These are phyloP conservation scores for Candida albicans DNA, from an alignment of 1,139 yeast species.

Conservation along the genomic window DNA sequence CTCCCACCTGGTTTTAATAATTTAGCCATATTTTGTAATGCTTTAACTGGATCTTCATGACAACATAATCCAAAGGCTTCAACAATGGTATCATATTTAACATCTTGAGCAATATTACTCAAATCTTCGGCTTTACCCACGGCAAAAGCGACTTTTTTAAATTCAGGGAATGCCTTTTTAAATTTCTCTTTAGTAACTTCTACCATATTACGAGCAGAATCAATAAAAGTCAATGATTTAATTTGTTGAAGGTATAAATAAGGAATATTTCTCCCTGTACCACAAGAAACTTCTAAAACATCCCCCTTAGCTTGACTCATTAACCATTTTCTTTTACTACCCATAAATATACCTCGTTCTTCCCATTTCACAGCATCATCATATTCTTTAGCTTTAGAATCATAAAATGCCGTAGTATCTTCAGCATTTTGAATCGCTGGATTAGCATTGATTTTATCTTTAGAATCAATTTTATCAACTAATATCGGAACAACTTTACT, in stretches of 20 bases:
- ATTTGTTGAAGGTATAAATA: slow-evolving; percentile 63
- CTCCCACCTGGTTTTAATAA: slow-evolving; percentile 89
- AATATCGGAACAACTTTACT: slow-evolving; percentile 28
- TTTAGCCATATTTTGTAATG: slow-evolving; percentile 69
- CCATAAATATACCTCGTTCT: slow-evolving; percentile 79
- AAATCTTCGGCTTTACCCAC: slow-evolving; percentile 92
- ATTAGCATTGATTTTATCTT: slow-evolving; percentile 22
- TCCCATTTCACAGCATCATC: slow-evolving; percentile 85
- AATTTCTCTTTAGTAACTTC: slow-evolving; percentile 78
- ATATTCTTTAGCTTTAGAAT: slow-evolving; percentile 73
- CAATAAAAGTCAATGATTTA: slow-evolving; percentile 78
- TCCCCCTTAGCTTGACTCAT: slow-evolving; percentile 82
- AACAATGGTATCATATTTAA: slow-evolving; percentile 83
- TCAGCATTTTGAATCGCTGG: slow-evolving; percentile 59
- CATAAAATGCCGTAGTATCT: slow-evolving; percentile 85
- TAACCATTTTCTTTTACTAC: slow-evolving; percentile 79
- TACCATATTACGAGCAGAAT: slow-evolving; percentile 83
- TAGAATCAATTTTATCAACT: slow-evolving; percentile 17
- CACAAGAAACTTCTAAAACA: slow-evolving; percentile 91
- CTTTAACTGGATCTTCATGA: slow-evolving; percentile 86
- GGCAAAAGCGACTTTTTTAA: slow-evolving; percentile 75
- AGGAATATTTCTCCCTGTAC: slow-evolving; percentile 90
- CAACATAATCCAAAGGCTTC: slow-evolving; percentile 97
- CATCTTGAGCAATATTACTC: slow-evolving; percentile 49
- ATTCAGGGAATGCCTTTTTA: slow-evolving; percentile 62